phyloP scores from a whole-genome alignment of 2,329 filamentous ascomycete genomes.

The Fusarium sp. region DNA sequence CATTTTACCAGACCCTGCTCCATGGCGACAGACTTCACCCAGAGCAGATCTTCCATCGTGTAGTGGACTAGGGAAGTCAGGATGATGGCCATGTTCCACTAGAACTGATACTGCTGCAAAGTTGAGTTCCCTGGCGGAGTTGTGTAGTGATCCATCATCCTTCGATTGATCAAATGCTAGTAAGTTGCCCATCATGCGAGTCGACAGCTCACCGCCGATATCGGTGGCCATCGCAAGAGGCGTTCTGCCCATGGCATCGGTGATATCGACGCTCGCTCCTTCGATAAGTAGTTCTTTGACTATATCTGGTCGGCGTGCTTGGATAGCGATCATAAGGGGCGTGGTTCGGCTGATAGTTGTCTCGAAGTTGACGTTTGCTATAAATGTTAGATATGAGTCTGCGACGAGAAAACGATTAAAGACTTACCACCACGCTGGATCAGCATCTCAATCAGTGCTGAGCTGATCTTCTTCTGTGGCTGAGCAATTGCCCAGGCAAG shows the following conservation, averaged over 20 bases:
- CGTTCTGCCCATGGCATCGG: constrained; percentile 65
- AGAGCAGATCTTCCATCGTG: constrained; percentile 71
- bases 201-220: constrained; percentile 62
- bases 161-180: constrained; percentile 64
- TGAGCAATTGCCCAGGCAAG: constrained; percentile 70
- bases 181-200: constrained; percentile 63
- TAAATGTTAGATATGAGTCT: constrained; percentile 21
- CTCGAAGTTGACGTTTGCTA: constrained; percentile 66
- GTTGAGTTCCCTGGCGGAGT: constrained; percentile 68
- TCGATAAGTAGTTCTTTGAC: constrained; percentile 65
- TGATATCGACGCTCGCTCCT: constrained; percentile 67
- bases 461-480: constrained; percentile 70
- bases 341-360: constrained; percentile 62
- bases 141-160: constrained; percentile 74
- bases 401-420: not conserved
- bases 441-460: constrained; percentile 64
- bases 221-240: constrained; percentile 68
- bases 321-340: constrained; percentile 68
- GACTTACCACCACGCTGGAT: constrained; percentile 55
- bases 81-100: constrained; percentile 67
- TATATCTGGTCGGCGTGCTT: constrained; percentile 63
- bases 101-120: constrained; percentile 64
- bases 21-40: constrained; percentile 69
- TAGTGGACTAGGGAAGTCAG: constrained; percentile 70
- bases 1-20: constrained; percentile 57